These are phyloP conservation scores for Alternaria gaisen DNA, from an alignment of 2,329 filamentous ascomycete genomes.

Conservation along the genomic window DNA sequence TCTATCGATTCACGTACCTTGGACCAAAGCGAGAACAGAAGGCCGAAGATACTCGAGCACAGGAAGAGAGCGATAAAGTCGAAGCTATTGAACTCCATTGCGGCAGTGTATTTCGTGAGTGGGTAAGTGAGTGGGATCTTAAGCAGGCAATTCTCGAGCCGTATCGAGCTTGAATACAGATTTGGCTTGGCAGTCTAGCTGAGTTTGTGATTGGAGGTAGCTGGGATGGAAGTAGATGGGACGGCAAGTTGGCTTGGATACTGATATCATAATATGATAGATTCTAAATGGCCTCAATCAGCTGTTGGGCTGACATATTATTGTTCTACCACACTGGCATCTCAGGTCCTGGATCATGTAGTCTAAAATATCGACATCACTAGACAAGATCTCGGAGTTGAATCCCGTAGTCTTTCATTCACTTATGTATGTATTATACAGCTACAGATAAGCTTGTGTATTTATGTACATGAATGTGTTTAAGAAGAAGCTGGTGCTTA, in stretches of 20 bases:
- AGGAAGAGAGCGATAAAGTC: conserved; percentile 21
- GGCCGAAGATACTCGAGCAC: conserved; percentile 16
- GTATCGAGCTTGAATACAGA: not conserved
- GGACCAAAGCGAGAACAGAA: conserved; percentile 7
- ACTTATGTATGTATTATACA: not conserved
- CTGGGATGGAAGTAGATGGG: not conserved
- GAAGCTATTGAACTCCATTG: conserved; percentile 19
- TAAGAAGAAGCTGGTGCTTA: not conserved
- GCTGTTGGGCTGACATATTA: too few relatives aligned
- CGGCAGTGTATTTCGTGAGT: not conserved
- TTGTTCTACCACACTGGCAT: not conserved
- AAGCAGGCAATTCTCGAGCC: not conserved
- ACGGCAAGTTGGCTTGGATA: not conserved
- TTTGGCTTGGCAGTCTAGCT: conserved; percentile 12
- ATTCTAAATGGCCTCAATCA: not conserved
- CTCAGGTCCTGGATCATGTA: too few relatives aligned
- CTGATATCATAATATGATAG: not conserved
- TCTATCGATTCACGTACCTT: conserved; percentile 8
- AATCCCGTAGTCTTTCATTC: not conserved
- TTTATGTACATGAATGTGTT: conserved; percentile 7
- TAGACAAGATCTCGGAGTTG: not conserved
- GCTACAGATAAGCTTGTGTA: not conserved
- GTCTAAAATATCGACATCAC: not conserved
- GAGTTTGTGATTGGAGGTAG: not conserved
- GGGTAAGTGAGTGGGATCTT: not conserved